Percentiles rank a stretch among this genome's conserved stretches.
These are phyloP conservation scores for Houttuynia cordata DNA, from an alignment of 164 flowering plant genomes.

Conservation along the genomic window DNA sequence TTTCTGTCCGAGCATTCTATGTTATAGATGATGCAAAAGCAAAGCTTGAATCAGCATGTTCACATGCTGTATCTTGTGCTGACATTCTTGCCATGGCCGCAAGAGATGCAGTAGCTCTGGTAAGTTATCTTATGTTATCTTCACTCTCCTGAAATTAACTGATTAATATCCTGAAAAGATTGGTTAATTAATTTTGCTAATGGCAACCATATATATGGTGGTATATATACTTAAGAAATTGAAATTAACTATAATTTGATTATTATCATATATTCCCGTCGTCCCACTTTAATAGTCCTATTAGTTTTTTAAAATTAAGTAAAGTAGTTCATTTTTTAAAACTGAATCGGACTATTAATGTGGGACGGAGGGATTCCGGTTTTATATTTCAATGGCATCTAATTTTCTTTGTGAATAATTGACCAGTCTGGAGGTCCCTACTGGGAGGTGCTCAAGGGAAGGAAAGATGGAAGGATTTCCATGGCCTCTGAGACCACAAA, in stretches of 20 bases:
- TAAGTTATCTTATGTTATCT: conserved; percentile 1
- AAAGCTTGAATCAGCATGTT: conserved; percentile 49
- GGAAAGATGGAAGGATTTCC: conserved; percentile 74
- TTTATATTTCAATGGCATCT: conserved; percentile 20
- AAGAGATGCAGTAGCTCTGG: conserved; percentile 63
- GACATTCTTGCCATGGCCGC: conserved; percentile 80
- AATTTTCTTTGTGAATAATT: neutral
- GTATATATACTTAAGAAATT: too few relatives aligned
- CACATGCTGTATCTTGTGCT: conserved; percentile 84
- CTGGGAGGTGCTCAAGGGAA: conserved; percentile 41
- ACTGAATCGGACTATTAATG: too few relatives aligned
- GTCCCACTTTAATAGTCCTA: too few relatives aligned
- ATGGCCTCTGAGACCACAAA: conserved; percentile 53
- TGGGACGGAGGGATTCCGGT: too few relatives aligned
- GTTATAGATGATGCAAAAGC: conserved; percentile 66
- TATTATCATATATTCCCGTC: too few relatives aligned
- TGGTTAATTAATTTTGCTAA: too few relatives aligned
- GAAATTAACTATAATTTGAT: too few relatives aligned
- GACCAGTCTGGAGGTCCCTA: neutral
- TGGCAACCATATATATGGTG: too few relatives aligned
- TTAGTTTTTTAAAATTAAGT: too few relatives aligned
- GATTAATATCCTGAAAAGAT: too few relatives aligned
- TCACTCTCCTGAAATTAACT: neutral
- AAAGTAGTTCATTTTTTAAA: too few relatives aligned
- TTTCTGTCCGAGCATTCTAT: conserved; percentile 68